Base-by-base conservation (phyloP, 306 rosid species). In the Trifolium pratense region DNA sequence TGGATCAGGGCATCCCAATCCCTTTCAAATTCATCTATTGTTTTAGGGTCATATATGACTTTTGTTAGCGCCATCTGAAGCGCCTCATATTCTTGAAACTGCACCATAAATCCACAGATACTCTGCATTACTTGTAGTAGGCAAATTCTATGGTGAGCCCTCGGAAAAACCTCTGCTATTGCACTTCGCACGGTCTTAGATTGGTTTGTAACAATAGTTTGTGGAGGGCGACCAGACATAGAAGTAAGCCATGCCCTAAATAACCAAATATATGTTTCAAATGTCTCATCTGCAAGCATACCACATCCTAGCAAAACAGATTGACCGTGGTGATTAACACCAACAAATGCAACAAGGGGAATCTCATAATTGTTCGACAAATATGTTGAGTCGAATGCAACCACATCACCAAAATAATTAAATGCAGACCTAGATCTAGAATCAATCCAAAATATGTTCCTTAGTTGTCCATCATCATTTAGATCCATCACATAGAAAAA, bases 241-340 rank as follows among this genome's bases (percentile, higher is more conserved):
- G 92, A 88, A 12, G 98, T 89, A 73, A 94, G 88, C 98, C 98
- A 94, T 18, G 91, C 96, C 88, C 98, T 88, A 84, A 94, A 88
- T 51, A 91, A 78, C 98, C 98, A 94, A 71, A 87, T 70, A 78
- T 89, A 94, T 2, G 96, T 86, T 69, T 94, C 98, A 46, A 80
- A 71, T 10, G 89, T 81, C 83, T 91, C 96, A 68, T 88, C 98
- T 4, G 95, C 91, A 75, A 94, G 90, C 74, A 94, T 84, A 73
- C 95, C 97, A 80, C 93, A 89, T 46, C 97, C 98, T 69, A 91
- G 80, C 63, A 91, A 84, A 80, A 88, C 17, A 25, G 88, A 84
- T 52, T 88, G 81, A 66, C 92, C 95, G 80, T 94, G 98, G 86
- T 91, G 98, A 82, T 94, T 91, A 56, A 94, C 84, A 51, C 97